phyloP scores from a whole-genome alignment of 345 rosid genomes.

The Rhodamnia rubescens region DNA sequence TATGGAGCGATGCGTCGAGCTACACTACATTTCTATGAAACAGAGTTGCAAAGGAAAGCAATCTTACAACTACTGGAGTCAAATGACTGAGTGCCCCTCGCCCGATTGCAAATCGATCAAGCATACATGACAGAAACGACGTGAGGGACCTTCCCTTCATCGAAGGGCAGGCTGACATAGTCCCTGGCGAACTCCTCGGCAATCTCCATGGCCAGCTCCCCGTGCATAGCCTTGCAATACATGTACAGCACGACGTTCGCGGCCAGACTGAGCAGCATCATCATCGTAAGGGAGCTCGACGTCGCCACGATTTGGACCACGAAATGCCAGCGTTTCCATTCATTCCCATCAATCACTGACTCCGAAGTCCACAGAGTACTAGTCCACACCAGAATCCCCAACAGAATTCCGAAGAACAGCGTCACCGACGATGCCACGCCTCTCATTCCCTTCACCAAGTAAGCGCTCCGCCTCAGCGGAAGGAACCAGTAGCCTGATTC shows the following conservation, averaged over 20 bases:
- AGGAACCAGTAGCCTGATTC: constrained; percentile 60
- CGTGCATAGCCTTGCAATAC: constrained; percentile 54
- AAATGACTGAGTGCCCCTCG: neutral
- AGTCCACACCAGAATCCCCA: constrained; percentile 16
- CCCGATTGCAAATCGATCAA: neutral
- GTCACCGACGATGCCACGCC: constrained; percentile 23
- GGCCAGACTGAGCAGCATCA: constrained; percentile 32
- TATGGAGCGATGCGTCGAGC: neutral
- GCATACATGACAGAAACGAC: constrained; percentile 13
- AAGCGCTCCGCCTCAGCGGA: constrained; percentile 49
- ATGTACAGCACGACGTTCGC: constrained; percentile 50
- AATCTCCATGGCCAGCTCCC: constrained; percentile 65
- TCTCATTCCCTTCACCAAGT: constrained; percentile 38
- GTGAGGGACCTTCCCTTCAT: constrained; percentile 57
- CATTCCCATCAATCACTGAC: neutral
- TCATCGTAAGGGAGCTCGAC: constrained; percentile 17
- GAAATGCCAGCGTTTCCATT: constrained; percentile 33
- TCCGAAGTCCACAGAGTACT: constrained; percentile 1
- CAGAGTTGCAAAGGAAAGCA: neutral
- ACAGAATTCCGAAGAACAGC: constrained; percentile 12
- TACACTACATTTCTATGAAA: neutral
- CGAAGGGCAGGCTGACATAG: constrained; percentile 69
- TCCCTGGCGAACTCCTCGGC: constrained; percentile 61
- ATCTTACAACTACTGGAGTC: neutral
- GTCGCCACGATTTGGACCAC: constrained; percentile 34